Conservation (phyloP, 2,329 filamentous ascomycete species). For the Fusarium guadeloupense region DNA sequence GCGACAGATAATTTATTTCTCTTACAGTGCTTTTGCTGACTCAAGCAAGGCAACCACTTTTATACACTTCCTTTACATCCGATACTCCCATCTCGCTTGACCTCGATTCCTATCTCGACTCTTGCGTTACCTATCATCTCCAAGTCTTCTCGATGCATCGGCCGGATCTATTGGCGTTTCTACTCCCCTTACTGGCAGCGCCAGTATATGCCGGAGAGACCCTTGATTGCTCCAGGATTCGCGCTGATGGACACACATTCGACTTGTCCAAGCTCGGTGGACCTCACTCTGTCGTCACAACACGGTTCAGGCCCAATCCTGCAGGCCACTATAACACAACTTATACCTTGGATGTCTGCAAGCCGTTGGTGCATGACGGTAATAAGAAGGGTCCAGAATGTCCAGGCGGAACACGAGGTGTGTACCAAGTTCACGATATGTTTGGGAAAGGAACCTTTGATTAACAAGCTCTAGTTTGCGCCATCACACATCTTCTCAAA, state of each 20-base stretch:
- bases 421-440: conserved; percentile 35
- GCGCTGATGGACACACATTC: conserved; percentile 67
- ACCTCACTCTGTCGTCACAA: conserved; percentile 73
- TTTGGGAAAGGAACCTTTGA: background rate
- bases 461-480: conserved; percentile 70
- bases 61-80: conserved; percentile 13
- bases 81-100: conserved; percentile 1
- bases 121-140: conserved; percentile 7
- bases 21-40: background rate
- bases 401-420: conserved; percentile 74
- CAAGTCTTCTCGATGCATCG: conserved; percentile 51
- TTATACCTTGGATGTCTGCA: conserved; percentile 83
- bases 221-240: conserved; percentile 70
- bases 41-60: background rate
- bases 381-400: conserved; percentile 69
- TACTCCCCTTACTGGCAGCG: conserved; percentile 51
- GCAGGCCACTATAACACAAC: conserved; percentile 72
- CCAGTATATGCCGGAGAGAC: conserved; percentile 56
- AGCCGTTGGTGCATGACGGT: conserved; percentile 69
- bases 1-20: conserved; percentile 3
- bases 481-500: conserved; percentile 68
- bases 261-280: conserved; percentile 71
- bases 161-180: conserved; percentile 49
- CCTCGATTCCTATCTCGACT: conserved; percentile 4
- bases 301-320: conserved; percentile 60